These are phyloP conservation scores for Trametes cubensis DNA, from an alignment of 768 basidiomycete species.

Conservation along the genomic window DNA sequence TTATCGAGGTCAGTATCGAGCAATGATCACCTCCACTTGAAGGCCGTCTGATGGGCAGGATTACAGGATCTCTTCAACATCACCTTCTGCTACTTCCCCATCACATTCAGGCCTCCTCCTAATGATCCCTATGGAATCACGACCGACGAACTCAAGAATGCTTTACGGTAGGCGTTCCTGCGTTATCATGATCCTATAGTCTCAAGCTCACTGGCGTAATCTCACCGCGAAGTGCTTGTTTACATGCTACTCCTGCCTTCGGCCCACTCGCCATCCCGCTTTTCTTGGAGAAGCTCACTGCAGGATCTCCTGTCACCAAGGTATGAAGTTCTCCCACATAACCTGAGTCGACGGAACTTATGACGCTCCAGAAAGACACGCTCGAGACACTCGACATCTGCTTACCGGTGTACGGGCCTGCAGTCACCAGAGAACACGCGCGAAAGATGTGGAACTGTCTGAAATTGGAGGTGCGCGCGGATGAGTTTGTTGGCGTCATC, in stretches of 20 bases:
- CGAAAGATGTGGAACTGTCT: constrained; percentile 87
- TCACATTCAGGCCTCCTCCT: constrained; percentile 92
- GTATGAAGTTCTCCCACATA: constrained; percentile 41
- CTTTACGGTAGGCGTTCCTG: constrained; percentile 56
- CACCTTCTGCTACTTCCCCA: constrained; percentile 98
- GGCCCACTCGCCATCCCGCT: constrained; percentile 84
- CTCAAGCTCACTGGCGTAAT: background rate
- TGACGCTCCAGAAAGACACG: constrained; percentile 71
- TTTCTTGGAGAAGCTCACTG: constrained; percentile 89
- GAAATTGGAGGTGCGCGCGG: constrained; percentile 74
- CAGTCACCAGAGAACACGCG: constrained; percentile 60
- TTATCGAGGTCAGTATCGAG: constrained; percentile 67
- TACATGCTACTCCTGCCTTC: constrained; percentile 80
- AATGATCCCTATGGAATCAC: constrained; percentile 94
- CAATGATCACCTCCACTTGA: background rate
- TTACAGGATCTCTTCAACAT: constrained; percentile 87
- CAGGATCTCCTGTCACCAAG: constrained; percentile 82
- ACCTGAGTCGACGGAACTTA: constrained; percentile 3
- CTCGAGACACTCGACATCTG: constrained; percentile 76
- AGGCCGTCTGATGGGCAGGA: background rate
- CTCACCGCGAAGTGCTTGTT: constrained; percentile 51
- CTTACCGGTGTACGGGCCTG: constrained; percentile 82
- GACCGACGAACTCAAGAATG: constrained; percentile 76
- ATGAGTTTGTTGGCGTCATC: background rate
- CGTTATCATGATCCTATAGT: background rate